Evolutionary conservation across 805 yeast species (phyloP), one percentile per base, ranked within the genome.

Genomic region (Henningerozyma blattae): DNA sequence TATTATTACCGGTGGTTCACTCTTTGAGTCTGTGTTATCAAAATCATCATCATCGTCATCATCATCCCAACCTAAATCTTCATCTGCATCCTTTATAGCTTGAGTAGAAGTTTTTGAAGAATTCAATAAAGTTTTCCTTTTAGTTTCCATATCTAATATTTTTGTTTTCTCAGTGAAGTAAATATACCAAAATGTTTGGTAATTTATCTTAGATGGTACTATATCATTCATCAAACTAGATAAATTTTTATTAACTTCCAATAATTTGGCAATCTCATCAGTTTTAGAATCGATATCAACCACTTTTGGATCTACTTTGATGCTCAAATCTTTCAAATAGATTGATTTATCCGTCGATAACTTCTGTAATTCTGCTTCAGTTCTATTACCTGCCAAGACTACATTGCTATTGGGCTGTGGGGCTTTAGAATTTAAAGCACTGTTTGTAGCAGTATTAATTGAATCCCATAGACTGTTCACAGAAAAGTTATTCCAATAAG

Each of bases 161-260:
- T 65, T 64, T 10, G 58, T 52, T 37, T 68, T 70, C 47, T 68
- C 61, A 34, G 59, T 63, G 56, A 73, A 79, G 56, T 83, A 86
- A 22, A 76, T 66, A 30, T 62, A 59, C 96, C 96, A 87, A 54
- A 87, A 87, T 31, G 62, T 62, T 18, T 67, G 60, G 45, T 76
- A 79, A 3, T 71, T 47, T 25, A 77, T 56, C 44, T 68, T 53
- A 6, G 65, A 69, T 0, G 94, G 94, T 2, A 86, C 94, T 6
- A 85, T 51, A 19, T 60, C 58, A 35, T 72, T 70, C 72, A 74
- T 72, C 27, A 81, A 55, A 22, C 58, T 58, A 18, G 63, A 58
- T 39, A 85, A 66, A 17, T 72, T 68, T 4, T 71, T 64, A 42
- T 73, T 67, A 34, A 59, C 50, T 15, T 60, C 56, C 33, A 79